Evolutionary conservation across 164 flowering plant genomes (phyloP), one percentile per base, ranked within the genome.

Genomic region (Umbellularia californica): DNA sequence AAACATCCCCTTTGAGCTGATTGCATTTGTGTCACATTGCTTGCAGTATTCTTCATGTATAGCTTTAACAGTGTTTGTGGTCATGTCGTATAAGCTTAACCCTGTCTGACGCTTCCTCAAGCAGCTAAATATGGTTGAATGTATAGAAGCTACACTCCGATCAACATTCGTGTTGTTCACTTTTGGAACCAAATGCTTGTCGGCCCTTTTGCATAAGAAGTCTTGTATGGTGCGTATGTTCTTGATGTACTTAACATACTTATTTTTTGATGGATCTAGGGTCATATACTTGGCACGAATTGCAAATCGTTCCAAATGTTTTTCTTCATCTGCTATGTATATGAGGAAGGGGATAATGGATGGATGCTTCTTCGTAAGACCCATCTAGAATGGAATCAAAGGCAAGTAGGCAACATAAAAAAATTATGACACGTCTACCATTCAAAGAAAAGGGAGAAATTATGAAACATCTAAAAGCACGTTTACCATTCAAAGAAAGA

Each of bases 271-370:
- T 67, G 95, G 97, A 77, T 92, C 97, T 69, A 90, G 79, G 19
- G 95, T 89, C 97, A 92, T 92, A 77, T 92, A 90, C 81, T 92
- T 90, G 33, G 97, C 97, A 73, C 97, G 92, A 0, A 92, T 91
- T 13, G 97, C 97, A 83, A 92, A 92, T 70, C 97, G 75, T 78
- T 92, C 95, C 84, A 92, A 17, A 81, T 89, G 97, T 70, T 92
- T 92, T 65, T 87, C 93, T 82, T 92, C 97, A 71, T 88, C 85
- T 50, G 92, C 72, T 27, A 92, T 92, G 81, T 89, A 92, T 77
- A 92, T 79, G 91, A 92, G 88, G 80, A 92, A 92, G 12, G 97
- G 97, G 74, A 90, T 81, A 30, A 90, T 87, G 62, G 97, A 90
- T 64, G 93, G 93, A 78, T 92, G 97, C 76, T 90, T 92, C 84